Evolutionary conservation across 495 filamentous ascomycete genomes (phyloP), one percentile per base, ranked within the genome.

Genomic region (Aspergillus asperescens): DNA sequence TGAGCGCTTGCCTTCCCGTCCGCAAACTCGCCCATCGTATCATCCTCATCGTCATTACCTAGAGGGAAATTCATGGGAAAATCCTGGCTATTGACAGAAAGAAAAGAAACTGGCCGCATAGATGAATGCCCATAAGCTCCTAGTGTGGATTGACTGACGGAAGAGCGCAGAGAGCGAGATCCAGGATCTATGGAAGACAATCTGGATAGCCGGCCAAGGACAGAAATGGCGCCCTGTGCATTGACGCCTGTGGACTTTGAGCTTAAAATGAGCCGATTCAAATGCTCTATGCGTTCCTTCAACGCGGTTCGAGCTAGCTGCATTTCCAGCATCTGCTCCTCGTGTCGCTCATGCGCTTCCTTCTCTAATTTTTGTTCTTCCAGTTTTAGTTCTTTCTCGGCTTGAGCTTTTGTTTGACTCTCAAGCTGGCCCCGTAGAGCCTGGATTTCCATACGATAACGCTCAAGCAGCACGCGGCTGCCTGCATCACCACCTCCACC

Each of bases 251-350:
- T 87, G 12, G 90, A 96, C 62, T 96, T 96, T 13, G 93, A 97
- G 62, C 87, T 91, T 23, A 98, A 74, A 56, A 98, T 96, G 9
- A 98, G 78, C 18, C 93, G 86, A 67, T 96, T 98, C 5, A 98
- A 79, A 71, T 98, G 93, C 69, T 96, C 91, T 56, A 98, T 98
- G 23, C 93, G 84, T 69, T 97, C 92, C 61, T 98, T 97, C 43
- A 98, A 70, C 5, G 94, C 94, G 1, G 92, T 98, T 22, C 94
- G 81, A 12, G 93, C 93, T 23, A 98, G 78, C 65, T 98, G 93
- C 84, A 98, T 98, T 66, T 97, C 93, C 38, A 97, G 76, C 77
- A 98, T 90, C 65, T 98, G 93, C 64, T 98, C 93, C 60, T 94
- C 90, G 61, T 96, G 94, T 25, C 93, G 85, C 47, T 84, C 77